These are phyloP conservation scores for Botrytis byssoidea DNA, from an alignment of 2,329 filamentous ascomycete species.

Conservation along the genomic window DNA sequence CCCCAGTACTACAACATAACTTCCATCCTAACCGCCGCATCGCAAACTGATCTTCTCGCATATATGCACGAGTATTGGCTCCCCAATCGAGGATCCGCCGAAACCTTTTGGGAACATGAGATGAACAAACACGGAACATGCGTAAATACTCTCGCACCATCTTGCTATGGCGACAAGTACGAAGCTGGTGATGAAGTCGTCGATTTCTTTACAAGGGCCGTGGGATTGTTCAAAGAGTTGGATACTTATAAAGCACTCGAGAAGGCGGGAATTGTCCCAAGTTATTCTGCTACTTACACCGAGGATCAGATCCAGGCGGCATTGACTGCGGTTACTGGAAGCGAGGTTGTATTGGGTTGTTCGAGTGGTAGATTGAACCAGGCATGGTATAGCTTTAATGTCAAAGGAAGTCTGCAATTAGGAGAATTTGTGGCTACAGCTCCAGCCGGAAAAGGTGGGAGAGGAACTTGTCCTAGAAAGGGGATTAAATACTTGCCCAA, in stretches of 20 bases:
- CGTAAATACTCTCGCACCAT: constrained; percentile 64
- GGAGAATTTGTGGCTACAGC: constrained; percentile 26
- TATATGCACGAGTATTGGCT: constrained; percentile 66
- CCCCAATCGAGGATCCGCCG: constrained; percentile 61
- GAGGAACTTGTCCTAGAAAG: constrained; percentile 23
- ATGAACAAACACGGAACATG: constrained; percentile 74
- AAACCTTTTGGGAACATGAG: constrained; percentile 55
- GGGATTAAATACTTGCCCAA: constrained; percentile 29
- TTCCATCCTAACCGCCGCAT: constrained; percentile 55
- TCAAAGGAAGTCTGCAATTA: constrained; percentile 27
- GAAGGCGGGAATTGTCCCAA: constrained; percentile 54
- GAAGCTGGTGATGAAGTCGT: constrained; percentile 60
- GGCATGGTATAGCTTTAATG: constrained; percentile 46
- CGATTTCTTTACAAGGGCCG: constrained; percentile 65
- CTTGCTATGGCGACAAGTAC: constrained; percentile 61
- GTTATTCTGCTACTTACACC: constrained; percentile 42
- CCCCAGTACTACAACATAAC: constrained; percentile 66
- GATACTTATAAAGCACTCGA: constrained; percentile 42
- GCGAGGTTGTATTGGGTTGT: constrained; percentile 48
- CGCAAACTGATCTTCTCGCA: constrained; percentile 54
- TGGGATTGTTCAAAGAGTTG: constrained; percentile 57
- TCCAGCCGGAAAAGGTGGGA: constrained; percentile 25
- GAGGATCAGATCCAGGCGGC: constrained; percentile 44
- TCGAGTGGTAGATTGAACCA: constrained; percentile 47
- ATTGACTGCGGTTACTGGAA: constrained; percentile 46